Evolutionary conservation across 352 stramenopile genomes (phyloP), one percentile per base, ranked within the genome.

Genomic region (Phytophthora melonis): DNA sequence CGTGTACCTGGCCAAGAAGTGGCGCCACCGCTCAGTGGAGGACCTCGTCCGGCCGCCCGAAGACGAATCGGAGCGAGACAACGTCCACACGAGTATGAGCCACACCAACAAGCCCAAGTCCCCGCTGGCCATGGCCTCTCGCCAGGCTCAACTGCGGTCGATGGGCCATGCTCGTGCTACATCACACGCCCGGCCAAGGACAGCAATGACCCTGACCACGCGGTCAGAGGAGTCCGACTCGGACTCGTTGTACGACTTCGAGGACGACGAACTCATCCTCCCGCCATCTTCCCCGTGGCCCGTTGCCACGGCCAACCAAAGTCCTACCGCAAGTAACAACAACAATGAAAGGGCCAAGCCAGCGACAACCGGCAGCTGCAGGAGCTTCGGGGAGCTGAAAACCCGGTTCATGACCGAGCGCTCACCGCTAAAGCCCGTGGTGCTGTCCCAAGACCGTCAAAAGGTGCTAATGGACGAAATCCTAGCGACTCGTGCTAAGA

Each of bases 1-100:
- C 13, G 77, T 94, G 43, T 94, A 92, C 41, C 60, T 94, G 13
- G 84, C 86, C 21, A 90, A 91, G 72, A 92, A 94, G 66, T 94
- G 87, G 87, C 74, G 83, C 8, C 82, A 90, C 71, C 76, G 79
- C n/a, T 68, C 58, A 0, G 83, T 92, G 0, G 83, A 92, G 63
- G 83, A 87, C 41, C 67, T 92, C 1, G 78, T 92, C 6, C 86
- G 81, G 45, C 82, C 79, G 19, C 80, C 79, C 3, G 82, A 90
- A 8, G 74, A 88, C 6, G 50, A 63, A 57, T 63, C 36, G 2
- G 68, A 67, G 25, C 61, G 62, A 23, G 21, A 30, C 19, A 47
- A 69, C 4, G 50, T 56, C 3, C 62, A 68, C 50, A 63, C 60
- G 11, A 67, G 56, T 49, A 56, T 32, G n/a, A 32, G 66, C 3